Evolutionary conservation across 1,139 yeast species (phyloP).

Genomic region (Suhomyces coccinellae): DNA sequence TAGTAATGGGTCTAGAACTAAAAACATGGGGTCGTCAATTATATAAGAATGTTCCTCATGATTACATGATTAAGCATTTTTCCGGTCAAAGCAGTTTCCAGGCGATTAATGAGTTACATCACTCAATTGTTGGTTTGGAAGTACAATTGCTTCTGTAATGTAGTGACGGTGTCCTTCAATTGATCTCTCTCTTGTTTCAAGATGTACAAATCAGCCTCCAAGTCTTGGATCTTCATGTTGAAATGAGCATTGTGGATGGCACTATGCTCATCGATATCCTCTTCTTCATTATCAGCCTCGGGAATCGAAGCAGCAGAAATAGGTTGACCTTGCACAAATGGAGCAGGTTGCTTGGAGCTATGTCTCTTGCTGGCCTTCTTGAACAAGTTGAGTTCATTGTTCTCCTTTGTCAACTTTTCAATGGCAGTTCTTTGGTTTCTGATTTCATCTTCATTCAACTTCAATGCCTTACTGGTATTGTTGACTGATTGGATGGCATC

Average conservation of each 20-base stretch:
- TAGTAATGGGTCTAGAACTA: slow-evolving; percentile 1
- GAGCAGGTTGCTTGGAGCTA: slow-evolving; percentile 29
- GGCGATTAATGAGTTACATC: slow-evolving; percentile 6
- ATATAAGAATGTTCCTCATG: not conserved
- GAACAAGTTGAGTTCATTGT: slow-evolving; percentile 66
- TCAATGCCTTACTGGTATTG: slow-evolving; percentile 74
- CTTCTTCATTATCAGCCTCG: slow-evolving; percentile 23
- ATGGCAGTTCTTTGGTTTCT: slow-evolving; percentile 57
- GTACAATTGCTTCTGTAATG: slow-evolving; percentile 58
- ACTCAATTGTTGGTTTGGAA: slow-evolving; percentile 19
- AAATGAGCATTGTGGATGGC: slow-evolving; percentile 64
- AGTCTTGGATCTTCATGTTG: slow-evolving; percentile 74
- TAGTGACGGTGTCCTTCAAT: slow-evolving; percentile 62
- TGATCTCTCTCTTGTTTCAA: slow-evolving; percentile 83
- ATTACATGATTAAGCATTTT: not conserved
- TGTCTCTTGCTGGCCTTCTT: slow-evolving; percentile 43
- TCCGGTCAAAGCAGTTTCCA: not conserved
- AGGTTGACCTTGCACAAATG: slow-evolving; percentile 19
- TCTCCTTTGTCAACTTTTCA: slow-evolving; percentile 59
- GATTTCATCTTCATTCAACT: slow-evolving; percentile 70
- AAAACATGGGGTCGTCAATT: slow-evolving; percentile 3
- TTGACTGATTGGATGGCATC: slow-evolving; percentile 71
- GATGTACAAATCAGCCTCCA: slow-evolving; percentile 81
- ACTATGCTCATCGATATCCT: slow-evolving; percentile 42
- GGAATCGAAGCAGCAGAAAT: slow-evolving; percentile 14